phyloP scores from a whole-genome alignment of 2,329 filamentous ascomycete genomes.

The Aspergillus thermomutatus region DNA sequence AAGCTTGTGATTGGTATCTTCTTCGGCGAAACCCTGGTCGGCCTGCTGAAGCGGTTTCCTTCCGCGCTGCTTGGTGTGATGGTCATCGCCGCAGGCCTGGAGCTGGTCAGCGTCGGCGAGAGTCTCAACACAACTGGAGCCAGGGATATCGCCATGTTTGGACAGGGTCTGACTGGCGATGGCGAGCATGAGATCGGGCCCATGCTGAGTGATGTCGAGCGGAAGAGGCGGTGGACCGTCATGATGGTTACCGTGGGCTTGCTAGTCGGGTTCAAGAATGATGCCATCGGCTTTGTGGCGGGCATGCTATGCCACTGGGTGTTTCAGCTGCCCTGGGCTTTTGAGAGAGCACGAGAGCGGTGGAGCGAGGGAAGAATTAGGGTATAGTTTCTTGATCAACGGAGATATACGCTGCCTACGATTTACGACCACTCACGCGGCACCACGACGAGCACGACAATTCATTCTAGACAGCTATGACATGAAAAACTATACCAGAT shows the following conservation, averaged over 20 bases:
- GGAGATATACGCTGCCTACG: neutral
- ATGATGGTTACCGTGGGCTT: constrained; percentile 86
- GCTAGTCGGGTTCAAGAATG: constrained; percentile 82
- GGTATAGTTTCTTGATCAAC: constrained; percentile 5
- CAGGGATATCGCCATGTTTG: constrained; percentile 49
- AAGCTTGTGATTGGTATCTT: constrained; percentile 75
- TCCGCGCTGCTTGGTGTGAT: constrained; percentile 76
- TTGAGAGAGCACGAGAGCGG: constrained; percentile 22
- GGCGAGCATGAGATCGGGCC: constrained; percentile 38
- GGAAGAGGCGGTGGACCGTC: constrained; percentile 74
- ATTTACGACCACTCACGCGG: neutral
- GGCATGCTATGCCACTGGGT: constrained; percentile 76
- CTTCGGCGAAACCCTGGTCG: constrained; percentile 70
- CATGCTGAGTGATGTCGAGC: constrained; percentile 62
- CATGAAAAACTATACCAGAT: constrained; percentile 4
- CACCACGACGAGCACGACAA: neutral
- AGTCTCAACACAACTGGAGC: constrained; percentile 74
- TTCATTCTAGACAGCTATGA: neutral
- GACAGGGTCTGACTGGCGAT: constrained; percentile 17
- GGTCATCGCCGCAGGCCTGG: constrained; percentile 84
- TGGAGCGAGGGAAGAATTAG: constrained; percentile 32
- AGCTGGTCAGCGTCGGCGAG: constrained; percentile 81
- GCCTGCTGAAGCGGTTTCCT: constrained; percentile 69
- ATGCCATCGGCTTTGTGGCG: constrained; percentile 79
- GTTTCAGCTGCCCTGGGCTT: constrained; percentile 46